Percentiles rank a stretch among this genome's conserved stretches.
Conservation (phyloP, 495 filamentous ascomycete species). For the Filosporella fistucella region DNA sequence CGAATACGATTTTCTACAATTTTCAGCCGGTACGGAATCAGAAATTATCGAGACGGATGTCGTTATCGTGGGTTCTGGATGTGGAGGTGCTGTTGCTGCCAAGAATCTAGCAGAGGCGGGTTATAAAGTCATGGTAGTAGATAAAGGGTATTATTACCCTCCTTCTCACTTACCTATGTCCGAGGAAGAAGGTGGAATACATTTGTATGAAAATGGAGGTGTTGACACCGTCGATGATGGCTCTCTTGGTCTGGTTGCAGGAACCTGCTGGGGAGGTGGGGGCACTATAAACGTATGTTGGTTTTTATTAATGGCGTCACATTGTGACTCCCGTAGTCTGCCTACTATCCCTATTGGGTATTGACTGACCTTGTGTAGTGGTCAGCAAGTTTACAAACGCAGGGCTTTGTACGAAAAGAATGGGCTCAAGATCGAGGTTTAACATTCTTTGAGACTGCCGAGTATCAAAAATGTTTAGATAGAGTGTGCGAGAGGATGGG, state of each 20-base stretch:
- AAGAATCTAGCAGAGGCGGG: constrained; percentile 75
- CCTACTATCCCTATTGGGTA: no score
- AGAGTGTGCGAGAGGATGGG: constrained; percentile 70
- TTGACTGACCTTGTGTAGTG: no score
- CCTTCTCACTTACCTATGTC: constrained; percentile 71
- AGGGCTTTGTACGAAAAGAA: constrained; percentile 74
- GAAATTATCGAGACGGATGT: constrained; percentile 70
- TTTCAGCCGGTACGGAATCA: constrained; percentile 30
- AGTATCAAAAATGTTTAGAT: constrained; percentile 75
- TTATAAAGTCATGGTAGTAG: constrained; percentile 73
- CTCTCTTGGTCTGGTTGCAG: constrained; percentile 57
- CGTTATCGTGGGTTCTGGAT: constrained; percentile 81
- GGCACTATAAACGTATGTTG: constrained; percentile 69
- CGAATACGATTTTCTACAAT: constrained; percentile 46
- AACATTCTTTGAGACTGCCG: constrained; percentile 70
- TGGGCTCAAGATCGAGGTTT: constrained; percentile 68
- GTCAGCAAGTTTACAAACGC: constrained; percentile 79
- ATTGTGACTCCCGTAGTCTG: no score
- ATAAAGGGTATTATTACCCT: constrained; percentile 74
- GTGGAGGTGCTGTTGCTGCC: constrained; percentile 79
- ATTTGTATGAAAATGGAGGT: constrained; percentile 62
- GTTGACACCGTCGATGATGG: constrained; percentile 56
- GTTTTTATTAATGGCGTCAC: no score
- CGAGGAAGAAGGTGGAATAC: constrained; percentile 44
- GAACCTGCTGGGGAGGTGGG: constrained; percentile 78